Base-by-base conservation (phyloP, 1,284 basidiomycete genomes). In the Chondrostereum purpureum region DNA sequence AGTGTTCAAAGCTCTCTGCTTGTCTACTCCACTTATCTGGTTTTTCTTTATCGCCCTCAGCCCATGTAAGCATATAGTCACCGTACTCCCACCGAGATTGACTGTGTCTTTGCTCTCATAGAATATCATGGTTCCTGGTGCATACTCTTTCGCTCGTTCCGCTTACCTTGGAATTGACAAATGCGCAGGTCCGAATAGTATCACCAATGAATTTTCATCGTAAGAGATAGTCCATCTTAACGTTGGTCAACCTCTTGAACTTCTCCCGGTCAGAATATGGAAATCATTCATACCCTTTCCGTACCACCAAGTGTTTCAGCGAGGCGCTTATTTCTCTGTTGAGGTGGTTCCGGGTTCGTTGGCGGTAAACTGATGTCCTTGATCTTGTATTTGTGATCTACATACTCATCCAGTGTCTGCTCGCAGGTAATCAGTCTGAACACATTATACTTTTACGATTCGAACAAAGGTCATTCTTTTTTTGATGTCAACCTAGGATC, bases 391-490 rank as follows among this genome's bases (percentile, higher is more conserved):
- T 31, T n/a, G 27, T 31, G 27, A 8, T 31, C n/a, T n/a, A n/a
- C n/a, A n/a, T n/a, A n/a, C 8, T 31, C n/a, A 8, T 8, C 8
- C 27, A n/a, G n/a, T 31, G n/a, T 31, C 27, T 31, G n/a, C n/a
- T 31, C n/a, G 8, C 27, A 31, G 27, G 27, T 31, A 8, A 82
- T 96, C 59, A 87, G 84, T 53, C 68, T 96, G 49, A 96, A 95
- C 65, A 94, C 92, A 1, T 77, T 96, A 64, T 96, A 92, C 65
- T 94, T 91, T 68, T 96, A 88, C 64, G 85, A 91, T 58, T 83
- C 84, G 23, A 96, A 96, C 67, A 89, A 91, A 68, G 87, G 88
- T 81, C 55, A 58, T 68, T n/a, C 52, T 27, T 14, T 46, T 42
- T 43, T 14, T 46, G 37, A n/a, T 23, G 21, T 42, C 13, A 20